These are phyloP conservation scores for Phalaenopsis hybrid DNA, from an alignment of 116 monocot genomes.

Conservation along the genomic window DNA sequence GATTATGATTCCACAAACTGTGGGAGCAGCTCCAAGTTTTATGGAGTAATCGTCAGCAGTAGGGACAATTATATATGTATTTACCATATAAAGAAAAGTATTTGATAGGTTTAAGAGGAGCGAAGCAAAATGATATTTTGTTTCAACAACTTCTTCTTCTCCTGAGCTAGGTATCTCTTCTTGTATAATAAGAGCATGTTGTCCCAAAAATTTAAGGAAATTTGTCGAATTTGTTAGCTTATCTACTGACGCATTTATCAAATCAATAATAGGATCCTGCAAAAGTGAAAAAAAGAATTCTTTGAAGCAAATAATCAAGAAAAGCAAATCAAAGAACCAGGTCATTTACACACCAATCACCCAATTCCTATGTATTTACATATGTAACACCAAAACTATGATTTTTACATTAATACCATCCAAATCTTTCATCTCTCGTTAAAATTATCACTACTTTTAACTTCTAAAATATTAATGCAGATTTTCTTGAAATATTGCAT, in stretches of 20 bases:
- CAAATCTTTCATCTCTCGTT: too few relatives aligned
- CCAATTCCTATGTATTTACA: too few relatives aligned
- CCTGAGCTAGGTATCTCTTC: constrained; percentile 31
- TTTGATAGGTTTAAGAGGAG: constrained; percentile 47
- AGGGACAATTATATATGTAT: constrained; percentile 61
- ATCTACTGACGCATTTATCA: constrained; percentile 50
- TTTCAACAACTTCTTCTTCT: constrained; percentile 21
- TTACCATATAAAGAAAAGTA: constrained; percentile 64
- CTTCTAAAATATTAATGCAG: too few relatives aligned
- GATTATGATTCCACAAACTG: constrained; percentile 55
- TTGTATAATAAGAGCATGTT: constrained; percentile 52
- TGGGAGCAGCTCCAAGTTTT: constrained; percentile 53
- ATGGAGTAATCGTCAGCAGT: constrained; percentile 52
- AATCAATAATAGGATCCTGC: constrained; percentile 66
- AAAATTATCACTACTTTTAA: too few relatives aligned
- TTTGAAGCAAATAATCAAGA: neutral
- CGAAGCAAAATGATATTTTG: constrained; percentile 41
- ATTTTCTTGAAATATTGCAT: too few relatives aligned
- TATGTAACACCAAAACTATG: too few relatives aligned
- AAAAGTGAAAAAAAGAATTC: neutral
- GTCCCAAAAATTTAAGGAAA: constrained; percentile 59
- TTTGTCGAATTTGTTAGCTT: constrained; percentile 56
- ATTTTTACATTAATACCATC: too few relatives aligned
- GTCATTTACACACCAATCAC: too few relatives aligned
- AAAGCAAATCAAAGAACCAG: neutral